phyloP scores from a whole-genome alignment of 352 stramenopile species.

The Plasmopara viticola region DNA sequence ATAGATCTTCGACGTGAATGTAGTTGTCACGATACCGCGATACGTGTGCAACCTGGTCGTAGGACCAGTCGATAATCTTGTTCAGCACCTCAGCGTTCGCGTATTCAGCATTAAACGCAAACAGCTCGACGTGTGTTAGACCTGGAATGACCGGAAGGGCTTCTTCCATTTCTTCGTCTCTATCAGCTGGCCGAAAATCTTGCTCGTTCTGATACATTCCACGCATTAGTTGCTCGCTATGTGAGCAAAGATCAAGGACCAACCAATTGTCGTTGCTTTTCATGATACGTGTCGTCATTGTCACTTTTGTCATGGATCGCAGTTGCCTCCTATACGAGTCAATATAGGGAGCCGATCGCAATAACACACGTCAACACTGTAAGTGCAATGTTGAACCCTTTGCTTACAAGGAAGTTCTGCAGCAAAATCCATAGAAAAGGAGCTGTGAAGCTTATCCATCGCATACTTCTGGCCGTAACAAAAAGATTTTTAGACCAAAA shows the following conservation, averaged over 20 bases:
- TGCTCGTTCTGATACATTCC: too few species aligned
- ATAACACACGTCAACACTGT: too few species aligned
- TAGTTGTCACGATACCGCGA: conserved; percentile 39
- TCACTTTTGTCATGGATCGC: neutral
- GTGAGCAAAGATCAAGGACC: neutral
- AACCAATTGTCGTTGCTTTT: conserved; percentile 16
- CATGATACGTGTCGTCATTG: conserved; percentile 1
- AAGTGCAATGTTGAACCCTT: too few species aligned
- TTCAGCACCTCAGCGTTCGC: conserved; percentile 43
- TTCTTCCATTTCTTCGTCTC: conserved; percentile 10
- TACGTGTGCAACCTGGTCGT: conserved; percentile 35
- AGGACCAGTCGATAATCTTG: conserved; percentile 59
- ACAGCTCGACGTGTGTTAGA: conserved; percentile 38
- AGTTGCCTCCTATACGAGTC: too few species aligned
- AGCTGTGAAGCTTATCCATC: too few species aligned
- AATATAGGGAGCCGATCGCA: too few species aligned
- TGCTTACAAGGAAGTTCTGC: too few species aligned
- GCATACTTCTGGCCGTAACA: too few species aligned
- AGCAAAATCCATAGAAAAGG: too few species aligned
- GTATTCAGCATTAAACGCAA: conserved; percentile 53
- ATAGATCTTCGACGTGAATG: conserved; percentile 47
- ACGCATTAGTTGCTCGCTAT: conserved; percentile 2
- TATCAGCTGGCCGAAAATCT: neutral
- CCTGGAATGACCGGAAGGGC: conserved; percentile 25
- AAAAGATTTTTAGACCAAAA: too few species aligned